Conservation (phyloP, 2,329 filamentous ascomycete genomes). For the Pseudogymnoascus sp. region DNA sequence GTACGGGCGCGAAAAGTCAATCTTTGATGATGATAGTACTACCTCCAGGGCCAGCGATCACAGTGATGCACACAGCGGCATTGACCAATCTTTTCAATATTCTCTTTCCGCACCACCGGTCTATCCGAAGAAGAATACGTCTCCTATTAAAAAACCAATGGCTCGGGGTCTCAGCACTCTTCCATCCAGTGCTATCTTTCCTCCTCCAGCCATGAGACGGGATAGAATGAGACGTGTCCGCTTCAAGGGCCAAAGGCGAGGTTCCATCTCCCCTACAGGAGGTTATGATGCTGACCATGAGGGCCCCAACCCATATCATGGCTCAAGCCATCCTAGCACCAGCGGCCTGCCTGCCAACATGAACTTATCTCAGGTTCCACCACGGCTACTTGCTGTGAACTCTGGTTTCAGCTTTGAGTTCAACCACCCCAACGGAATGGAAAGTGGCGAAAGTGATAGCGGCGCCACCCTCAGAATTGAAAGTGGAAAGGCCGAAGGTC, state of each 20-base stretch:
- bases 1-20: background rate
- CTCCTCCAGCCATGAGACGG: background rate
- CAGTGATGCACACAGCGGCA: background rate
- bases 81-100: background rate
- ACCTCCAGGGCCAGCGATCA: background rate
- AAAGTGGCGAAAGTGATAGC: background rate
- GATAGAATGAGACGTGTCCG: background rate
- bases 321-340: background rate
- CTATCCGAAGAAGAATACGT: background rate
- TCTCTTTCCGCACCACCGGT: background rate
- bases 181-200: background rate
- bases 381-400: slow-evolving; percentile 1
- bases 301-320: background rate
- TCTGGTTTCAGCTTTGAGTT: slow-evolving; percentile 4
- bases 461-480: background rate
- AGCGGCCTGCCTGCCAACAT: background rate
- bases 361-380: background rate
- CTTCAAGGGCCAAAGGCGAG: background rate
- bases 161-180: background rate
- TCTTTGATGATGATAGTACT: background rate
- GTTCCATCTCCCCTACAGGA: background rate
- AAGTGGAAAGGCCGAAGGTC: background rate
- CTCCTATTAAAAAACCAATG: background rate
- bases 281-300: slow-evolving; percentile 1
- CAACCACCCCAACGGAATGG: background rate